Percentiles rank a stretch among this genome's conserved stretches.
Evolutionary conservation across 768 basidiomycete species (phyloP).

Genomic region (Rhodocollybia butyracea): DNA sequence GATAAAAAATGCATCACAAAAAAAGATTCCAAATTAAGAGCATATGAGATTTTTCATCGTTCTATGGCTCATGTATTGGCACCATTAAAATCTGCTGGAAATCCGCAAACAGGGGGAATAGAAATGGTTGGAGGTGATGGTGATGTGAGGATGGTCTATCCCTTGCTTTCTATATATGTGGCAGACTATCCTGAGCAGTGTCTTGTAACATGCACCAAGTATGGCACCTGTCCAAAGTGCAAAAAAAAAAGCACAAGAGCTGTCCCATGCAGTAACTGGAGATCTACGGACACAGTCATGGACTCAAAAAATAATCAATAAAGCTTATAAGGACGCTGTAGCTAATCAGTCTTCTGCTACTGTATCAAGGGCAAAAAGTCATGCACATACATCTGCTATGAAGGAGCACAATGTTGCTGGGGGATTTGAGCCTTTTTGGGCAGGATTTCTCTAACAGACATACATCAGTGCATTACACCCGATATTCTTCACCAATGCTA

Average conservation of each 20-base stretch:
- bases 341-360: not conserved
- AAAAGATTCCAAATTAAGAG: not conserved
- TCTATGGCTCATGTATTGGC: not conserved
- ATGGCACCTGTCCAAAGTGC: slow-evolving; percentile 5
- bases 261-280: not conserved
- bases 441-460: too few relatives aligned
- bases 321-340: not conserved
- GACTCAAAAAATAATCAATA: not conserved
- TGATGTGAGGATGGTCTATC: not conserved
- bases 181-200: slow-evolving; percentile 9
- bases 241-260: not conserved
- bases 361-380: not conserved
- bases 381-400: not conserved
- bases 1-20: not conserved
- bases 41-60: not conserved
- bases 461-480: too few relatives aligned
- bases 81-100: not conserved
- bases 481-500: too few relatives aligned
- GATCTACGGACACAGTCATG: not conserved
- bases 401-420: too few relatives aligned
- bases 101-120: not conserved
- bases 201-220: slow-evolving; percentile 2
- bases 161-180: slow-evolving; percentile 1
- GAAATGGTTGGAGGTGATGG: too few relatives aligned
- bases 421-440: not conserved